A percentile compares a stretch with the other conserved stretches of the same genome.
Evolutionary conservation across 75 land plant genomes (phyloP).

Genomic region (Larix kaempferi): DNA sequence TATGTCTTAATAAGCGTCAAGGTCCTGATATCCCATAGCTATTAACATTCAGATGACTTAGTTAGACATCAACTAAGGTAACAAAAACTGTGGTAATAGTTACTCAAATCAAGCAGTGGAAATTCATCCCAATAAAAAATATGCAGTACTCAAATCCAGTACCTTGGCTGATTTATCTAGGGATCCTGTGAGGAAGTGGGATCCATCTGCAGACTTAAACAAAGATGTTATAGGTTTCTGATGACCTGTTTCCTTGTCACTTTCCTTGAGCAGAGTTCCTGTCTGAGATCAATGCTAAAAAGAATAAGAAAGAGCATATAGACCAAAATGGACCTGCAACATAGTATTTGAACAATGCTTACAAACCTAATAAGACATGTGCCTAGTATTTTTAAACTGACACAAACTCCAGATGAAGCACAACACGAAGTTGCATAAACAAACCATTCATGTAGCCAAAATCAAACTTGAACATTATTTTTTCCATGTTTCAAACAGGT

Average conservation of each 20-base stretch:
- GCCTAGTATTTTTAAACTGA: too few relatives aligned
- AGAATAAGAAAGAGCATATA: background rate
- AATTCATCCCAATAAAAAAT: too few relatives aligned
- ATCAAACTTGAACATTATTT: too few relatives aligned
- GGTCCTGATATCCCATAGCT: constrained; percentile 96
- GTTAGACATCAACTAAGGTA: background rate
- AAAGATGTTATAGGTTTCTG: constrained; percentile 73
- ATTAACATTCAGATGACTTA: background rate
- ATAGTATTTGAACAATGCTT: background rate
- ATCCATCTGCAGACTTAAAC: constrained; percentile 77
- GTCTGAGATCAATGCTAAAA: constrained; percentile 44
- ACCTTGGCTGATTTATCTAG: constrained; percentile 92
- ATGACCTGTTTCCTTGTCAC: constrained; percentile 84
- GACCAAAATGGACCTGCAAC: background rate
- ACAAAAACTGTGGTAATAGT: background rate
- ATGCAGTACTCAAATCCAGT: background rate
- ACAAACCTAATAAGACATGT: too few relatives aligned
- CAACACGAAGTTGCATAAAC: too few relatives aligned
- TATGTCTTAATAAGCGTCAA: constrained; percentile 85
- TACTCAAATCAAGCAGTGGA: background rate
- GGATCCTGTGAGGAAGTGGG: constrained; percentile 90
- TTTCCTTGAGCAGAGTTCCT: constrained; percentile 75
- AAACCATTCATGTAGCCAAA: too few relatives aligned
- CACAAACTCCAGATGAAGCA: too few relatives aligned
- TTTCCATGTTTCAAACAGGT: too few relatives aligned